Conservation (phyloP, 2,329 filamentous ascomycete genomes). For the Cercospora brassicicola region DNA sequence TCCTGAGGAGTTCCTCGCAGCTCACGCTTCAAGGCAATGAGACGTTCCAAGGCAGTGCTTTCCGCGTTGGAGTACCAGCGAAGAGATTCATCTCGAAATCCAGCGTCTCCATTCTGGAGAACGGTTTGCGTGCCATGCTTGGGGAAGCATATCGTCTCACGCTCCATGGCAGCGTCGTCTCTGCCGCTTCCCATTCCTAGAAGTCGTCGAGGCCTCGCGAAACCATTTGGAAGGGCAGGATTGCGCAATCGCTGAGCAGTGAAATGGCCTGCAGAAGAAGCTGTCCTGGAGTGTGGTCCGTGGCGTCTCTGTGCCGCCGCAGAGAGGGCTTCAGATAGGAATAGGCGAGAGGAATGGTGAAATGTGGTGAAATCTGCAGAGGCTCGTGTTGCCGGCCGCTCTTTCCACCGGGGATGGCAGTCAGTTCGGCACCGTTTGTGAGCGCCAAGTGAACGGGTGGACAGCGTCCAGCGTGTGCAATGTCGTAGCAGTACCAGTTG, state of each 20-base stretch:
- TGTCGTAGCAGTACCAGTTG: background rate
- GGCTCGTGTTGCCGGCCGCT: background rate
- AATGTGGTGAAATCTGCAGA: background rate
- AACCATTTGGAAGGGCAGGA: background rate
- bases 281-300: background rate
- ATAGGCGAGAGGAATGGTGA: background rate
- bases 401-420: background rate
- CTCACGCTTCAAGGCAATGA: slow-evolving; percentile 60
- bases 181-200: slow-evolving; percentile 12
- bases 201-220: background rate
- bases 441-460: background rate
- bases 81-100: slow-evolving; percentile 29
- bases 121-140: slow-evolving; percentile 31
- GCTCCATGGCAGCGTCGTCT: slow-evolving; percentile 24
- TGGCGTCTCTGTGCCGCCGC: background rate
- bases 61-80: slow-evolving; percentile 46
- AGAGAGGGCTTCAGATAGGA: background rate
- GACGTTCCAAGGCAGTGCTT: slow-evolving; percentile 60
- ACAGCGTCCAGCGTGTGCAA: background rate
- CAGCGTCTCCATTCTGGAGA: slow-evolving; percentile 30
- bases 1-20: slow-evolving; percentile 56
- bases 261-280: background rate
- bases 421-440: background rate
- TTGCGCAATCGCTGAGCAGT: background rate
- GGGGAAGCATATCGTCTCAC: slow-evolving; percentile 34